Conservation (phyloP, 2,329 filamentous ascomycete genomes). For the Endocalyx cinctus region DNA sequence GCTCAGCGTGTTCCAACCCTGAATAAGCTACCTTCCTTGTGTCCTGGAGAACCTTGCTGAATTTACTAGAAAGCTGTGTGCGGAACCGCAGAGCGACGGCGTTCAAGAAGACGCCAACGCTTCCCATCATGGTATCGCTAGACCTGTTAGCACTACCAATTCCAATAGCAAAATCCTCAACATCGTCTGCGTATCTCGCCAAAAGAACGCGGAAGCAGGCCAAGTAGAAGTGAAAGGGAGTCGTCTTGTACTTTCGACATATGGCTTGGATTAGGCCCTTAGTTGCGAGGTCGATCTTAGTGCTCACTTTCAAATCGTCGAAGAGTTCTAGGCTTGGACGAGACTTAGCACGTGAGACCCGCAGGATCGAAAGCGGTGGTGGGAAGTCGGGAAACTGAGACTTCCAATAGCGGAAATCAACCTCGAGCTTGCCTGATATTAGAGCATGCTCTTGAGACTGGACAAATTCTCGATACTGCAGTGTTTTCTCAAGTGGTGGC, state of each 20-base stretch:
- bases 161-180: conserved; percentile 41
- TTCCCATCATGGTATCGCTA: conserved; percentile 19
- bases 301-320: conserved; percentile 10
- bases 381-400: conserved; percentile 13
- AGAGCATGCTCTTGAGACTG: conserved; percentile 23
- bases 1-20: conserved; percentile 32
- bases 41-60: conserved; percentile 2
- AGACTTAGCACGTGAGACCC: conserved; percentile 18
- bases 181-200: conserved; percentile 24
- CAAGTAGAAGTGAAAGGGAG: conserved; percentile 42
- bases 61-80: neutral
- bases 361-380: conserved; percentile 29
- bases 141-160: conserved; percentile 33
- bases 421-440: conserved; percentile 20
- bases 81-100: conserved; percentile 30
- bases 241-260: conserved; percentile 11
- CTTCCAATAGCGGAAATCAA: conserved; percentile 31
- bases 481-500: conserved; percentile 39
- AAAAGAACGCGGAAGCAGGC: conserved; percentile 35
- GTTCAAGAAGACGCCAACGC: conserved; percentile 35
- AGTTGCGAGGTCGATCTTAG: conserved; percentile 13
- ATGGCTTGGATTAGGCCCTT: conserved; percentile 17
- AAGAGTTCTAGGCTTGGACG: conserved; percentile 17
- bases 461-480: conserved; percentile 37
- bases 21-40: conserved; percentile 2